Evolutionary conservation across 2,329 filamentous ascomycete genomes (phyloP).

Genomic region (Fusarium newnesense): DNA sequence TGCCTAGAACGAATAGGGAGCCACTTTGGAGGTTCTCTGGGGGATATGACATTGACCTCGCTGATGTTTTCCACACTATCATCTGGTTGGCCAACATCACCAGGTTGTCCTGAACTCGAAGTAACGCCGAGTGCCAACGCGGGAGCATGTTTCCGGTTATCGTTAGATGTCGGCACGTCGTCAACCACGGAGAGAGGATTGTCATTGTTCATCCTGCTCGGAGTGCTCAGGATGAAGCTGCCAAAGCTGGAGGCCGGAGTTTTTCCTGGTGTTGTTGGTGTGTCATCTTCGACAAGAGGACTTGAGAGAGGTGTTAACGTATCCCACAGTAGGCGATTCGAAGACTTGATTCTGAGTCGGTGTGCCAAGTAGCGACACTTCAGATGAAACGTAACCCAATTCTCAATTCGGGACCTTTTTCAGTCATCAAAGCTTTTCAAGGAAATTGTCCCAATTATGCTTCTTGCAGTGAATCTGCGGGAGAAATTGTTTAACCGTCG

Average conservation of each 20-base stretch:
- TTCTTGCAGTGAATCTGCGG: neutral
- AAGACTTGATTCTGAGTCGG: slow-evolving; percentile 6
- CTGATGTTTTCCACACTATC: neutral
- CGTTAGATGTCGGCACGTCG: neutral
- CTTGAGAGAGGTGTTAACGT: slow-evolving; percentile 18
- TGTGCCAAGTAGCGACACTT: slow-evolving; percentile 1
- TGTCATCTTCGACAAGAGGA: neutral
- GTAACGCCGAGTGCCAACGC: neutral
- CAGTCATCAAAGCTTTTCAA: neutral
- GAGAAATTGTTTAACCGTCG: neutral
- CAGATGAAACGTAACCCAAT: neutral
- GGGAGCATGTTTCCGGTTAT: neutral
- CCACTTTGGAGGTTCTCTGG: neutral
- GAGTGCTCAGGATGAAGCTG: neutral
- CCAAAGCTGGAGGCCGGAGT: neutral
- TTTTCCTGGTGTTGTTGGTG: neutral
- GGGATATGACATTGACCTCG: neutral
- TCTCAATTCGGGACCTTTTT: neutral
- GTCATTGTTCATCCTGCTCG: neutral
- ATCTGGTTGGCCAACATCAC: neutral
- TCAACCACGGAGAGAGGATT: neutral
- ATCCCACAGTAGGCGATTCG: neutral
- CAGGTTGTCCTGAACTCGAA: no score
- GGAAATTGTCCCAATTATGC: fast-evolving
- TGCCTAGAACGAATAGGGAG: neutral